A percentile compares a stretch with the other conserved stretches of the same genome.
Evolutionary conservation across 148 eudicot species (phyloP).

Genomic region (Silene latifolia): DNA sequence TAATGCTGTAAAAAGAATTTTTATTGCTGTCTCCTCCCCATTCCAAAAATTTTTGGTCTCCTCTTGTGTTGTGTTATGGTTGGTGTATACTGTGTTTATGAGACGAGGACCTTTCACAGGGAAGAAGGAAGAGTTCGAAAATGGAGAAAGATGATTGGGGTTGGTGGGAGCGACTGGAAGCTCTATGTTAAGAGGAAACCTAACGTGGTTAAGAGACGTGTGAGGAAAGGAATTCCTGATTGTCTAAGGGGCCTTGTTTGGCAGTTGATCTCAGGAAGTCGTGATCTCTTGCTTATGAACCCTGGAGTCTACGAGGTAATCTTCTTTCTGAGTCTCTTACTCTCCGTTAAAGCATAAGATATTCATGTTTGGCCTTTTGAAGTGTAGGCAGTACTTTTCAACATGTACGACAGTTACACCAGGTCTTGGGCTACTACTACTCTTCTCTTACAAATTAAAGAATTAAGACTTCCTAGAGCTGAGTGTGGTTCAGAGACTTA

Average conservation of each 20-base stretch:
- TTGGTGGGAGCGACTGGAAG: slow-evolving; percentile 98
- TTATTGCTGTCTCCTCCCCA: neutral
- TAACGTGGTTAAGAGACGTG: slow-evolving; percentile 81
- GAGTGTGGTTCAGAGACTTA: neutral
- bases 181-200: slow-evolving; percentile 85
- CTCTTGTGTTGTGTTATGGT: neutral
- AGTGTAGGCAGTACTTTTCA: slow-evolving; percentile 7
- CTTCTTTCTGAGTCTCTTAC: neutral
- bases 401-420: neutral
- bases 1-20: neutral
- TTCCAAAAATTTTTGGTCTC: neutral
- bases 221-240: slow-evolving; percentile 97
- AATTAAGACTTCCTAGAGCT: neutral
- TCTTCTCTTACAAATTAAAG: neutral
- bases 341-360: neutral
- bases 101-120: slow-evolving; percentile 43
- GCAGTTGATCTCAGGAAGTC: slow-evolving; percentile 96
- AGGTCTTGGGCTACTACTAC: neutral
- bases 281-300: slow-evolving; percentile 94
- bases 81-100: slow-evolving; percentile 16
- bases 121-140: slow-evolving; percentile 85
- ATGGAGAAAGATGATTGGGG: slow-evolving; percentile 99
- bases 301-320: slow-evolving; percentile 94
- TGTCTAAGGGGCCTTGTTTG: slow-evolving; percentile 98
- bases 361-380: slow-evolving; percentile 2